phyloP scores from a whole-genome alignment of 148 eudicot species.

The Rhododendron kiyosumense region DNA sequence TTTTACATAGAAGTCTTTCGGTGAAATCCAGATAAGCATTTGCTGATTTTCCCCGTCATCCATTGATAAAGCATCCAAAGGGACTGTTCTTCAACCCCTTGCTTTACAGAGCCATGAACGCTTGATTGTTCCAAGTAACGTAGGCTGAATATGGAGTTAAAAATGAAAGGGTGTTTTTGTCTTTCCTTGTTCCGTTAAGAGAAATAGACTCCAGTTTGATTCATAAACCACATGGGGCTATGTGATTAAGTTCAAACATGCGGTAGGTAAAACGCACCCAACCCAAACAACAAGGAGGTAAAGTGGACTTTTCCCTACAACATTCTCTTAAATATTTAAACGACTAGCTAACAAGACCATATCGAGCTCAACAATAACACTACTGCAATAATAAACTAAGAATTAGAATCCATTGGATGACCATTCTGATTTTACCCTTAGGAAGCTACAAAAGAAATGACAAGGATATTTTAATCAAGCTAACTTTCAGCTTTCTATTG shows the following conservation, averaged over 20 bases:
- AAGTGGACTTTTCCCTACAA: not conserved
- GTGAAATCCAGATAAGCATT: not conserved
- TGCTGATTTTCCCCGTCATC: not conserved
- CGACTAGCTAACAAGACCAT: not conserved
- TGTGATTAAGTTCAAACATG: not conserved
- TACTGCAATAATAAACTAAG: not conserved
- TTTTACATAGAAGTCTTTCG: too few species aligned
- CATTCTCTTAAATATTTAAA: not conserved
- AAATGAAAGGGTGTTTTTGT: not conserved
- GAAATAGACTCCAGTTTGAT: not conserved
- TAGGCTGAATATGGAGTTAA: not conserved
- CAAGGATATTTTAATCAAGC: not conserved
- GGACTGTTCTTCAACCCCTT: not conserved
- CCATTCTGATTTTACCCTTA: not conserved
- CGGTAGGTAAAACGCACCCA: not conserved
- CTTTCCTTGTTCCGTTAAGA: not conserved
- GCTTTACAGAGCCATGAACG: not conserved
- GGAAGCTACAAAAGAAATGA: not conserved
- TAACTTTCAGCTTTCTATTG: not conserved
- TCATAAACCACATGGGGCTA: not conserved
- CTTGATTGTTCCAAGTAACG: not conserved
- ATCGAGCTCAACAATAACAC: not conserved
- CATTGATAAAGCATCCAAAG: not conserved
- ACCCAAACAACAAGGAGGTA: not conserved
- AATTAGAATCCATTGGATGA: too few species aligned